These are phyloP conservation scores for Dendrobium huoshanense DNA, from an alignment of 106 monocot species.

Conservation along the genomic window DNA sequence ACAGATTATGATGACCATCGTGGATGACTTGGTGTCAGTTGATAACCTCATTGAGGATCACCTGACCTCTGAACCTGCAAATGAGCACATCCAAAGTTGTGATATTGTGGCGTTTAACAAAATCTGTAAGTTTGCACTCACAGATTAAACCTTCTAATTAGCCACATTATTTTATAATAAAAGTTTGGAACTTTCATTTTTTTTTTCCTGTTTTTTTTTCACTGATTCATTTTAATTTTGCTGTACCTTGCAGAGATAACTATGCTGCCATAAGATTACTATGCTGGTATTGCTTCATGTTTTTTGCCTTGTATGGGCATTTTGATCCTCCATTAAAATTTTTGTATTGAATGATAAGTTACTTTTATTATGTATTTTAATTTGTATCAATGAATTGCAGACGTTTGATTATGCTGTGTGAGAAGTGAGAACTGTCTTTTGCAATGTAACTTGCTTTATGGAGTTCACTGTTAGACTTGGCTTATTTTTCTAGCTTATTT, in stretches of 20 bases:
- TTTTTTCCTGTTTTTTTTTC: background rate
- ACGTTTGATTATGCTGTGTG: no score
- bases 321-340: no score
- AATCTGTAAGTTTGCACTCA: slow-evolving; percentile 44
- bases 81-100: slow-evolving; percentile 92
- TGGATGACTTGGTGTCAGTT: slow-evolving; percentile 88
- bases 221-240: background rate
- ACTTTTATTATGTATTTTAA: no score
- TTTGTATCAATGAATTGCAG: no score
- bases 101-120: slow-evolving; percentile 98
- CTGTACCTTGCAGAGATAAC: background rate
- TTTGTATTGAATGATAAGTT: no score
- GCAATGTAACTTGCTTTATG: no score
- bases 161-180: background rate
- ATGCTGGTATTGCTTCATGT: no score
- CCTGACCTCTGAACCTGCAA: slow-evolving; percentile 63
- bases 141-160: background rate
- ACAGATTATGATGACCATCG: slow-evolving; percentile 95
- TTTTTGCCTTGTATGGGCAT: no score
- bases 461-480: no score
- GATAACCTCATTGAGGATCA: slow-evolving; percentile 74
- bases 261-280: background rate
- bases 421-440: no score
- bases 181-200: background rate
- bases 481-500: no score